Base-by-base conservation (phyloP, 768 basidiomycete genomes). In the Trametes villosa region DNA sequence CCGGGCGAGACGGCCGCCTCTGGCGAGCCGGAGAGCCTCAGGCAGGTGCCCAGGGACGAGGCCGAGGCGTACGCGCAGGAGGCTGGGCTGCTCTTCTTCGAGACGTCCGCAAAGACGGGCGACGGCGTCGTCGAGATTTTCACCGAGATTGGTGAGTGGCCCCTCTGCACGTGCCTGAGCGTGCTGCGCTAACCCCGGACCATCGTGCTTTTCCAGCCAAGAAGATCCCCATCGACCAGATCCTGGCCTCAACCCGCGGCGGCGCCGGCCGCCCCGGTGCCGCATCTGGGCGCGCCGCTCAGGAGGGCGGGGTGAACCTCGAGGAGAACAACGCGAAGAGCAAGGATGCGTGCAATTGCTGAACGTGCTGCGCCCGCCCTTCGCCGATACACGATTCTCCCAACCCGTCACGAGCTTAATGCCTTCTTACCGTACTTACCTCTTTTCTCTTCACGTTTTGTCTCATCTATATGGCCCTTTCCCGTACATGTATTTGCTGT, bases 41-140 rank as follows among this genome's bases (percentile, higher is more conserved):
- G 97, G 67, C 94, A 98, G 74, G 96, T 99, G 22, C 88, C 94
- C 26, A 83, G 87, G 60, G 96, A 97, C 69, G 97, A 98, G 77
- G 97, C 96, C 2, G 90, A 93, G 71, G 94, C 94, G 9, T 99
- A 98, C 72, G 97, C 97, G 13, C 86, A 91, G 56, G 97, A 98
- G 75, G 88, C 91, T n/a, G 91, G 92, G 1, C 74, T 98, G 42
- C 77, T 99, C 41, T 98, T 98, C 82, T 97, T 96, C 67, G 97
- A 99, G 81, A 97, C 96, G 36, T 92, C 90, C 69, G 97, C 97
- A 26, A 99, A 98, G 86, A 94, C 93, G 5, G 95, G 96, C 18
- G 91, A 96, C 69, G 95, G 94, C 38, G 86, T 98, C 56, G 91
- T 94, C 26, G 97, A 98, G 70, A 86, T 98, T 30, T 99, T 99